A percentile compares a stretch with the other conserved stretches of the same genome.
These are phyloP conservation scores for Trichoderma oligosporum DNA, from an alignment of 2,329 filamentous ascomycete genomes.

Conservation along the genomic window DNA sequence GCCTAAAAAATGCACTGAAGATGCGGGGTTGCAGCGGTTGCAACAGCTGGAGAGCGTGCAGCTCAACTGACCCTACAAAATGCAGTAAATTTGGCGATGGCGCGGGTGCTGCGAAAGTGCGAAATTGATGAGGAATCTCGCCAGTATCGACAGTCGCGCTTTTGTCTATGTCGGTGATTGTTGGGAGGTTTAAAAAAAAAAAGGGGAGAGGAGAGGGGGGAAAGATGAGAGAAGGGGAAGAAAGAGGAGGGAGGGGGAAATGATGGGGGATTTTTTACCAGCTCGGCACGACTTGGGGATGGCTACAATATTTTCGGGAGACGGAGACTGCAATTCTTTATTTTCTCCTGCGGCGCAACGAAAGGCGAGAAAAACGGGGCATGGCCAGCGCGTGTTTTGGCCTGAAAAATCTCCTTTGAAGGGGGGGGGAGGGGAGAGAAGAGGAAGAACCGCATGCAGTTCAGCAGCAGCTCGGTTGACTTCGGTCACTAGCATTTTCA, in stretches of 20 bases:
- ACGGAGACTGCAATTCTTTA: conserved; percentile 15
- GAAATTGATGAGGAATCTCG: conserved; percentile 40
- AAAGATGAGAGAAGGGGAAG: conserved; percentile 26
- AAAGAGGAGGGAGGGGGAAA: conserved; percentile 26
- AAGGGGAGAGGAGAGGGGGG: conserved; percentile 25
- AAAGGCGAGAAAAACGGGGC: conserved; percentile 21
- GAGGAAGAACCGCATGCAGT: neutral
- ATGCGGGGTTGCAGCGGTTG: conserved; percentile 26
- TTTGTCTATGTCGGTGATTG: conserved; percentile 30
- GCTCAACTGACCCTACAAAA: conserved; percentile 33
- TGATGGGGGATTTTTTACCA: conserved; percentile 23
- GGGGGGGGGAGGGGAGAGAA: neutral
- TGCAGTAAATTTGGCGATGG: conserved; percentile 37
- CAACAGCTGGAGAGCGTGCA: conserved; percentile 28
- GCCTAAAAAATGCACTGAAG: conserved; percentile 24
- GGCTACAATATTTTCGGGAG: conserved; percentile 24
- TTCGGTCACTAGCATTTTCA: neutral
- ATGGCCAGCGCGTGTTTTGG: conserved; percentile 17
- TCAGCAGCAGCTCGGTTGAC: neutral
- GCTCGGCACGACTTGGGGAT: conserved; percentile 26
- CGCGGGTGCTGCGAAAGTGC: conserved; percentile 32
- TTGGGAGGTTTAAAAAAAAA: conserved; percentile 22
- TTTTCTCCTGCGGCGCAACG: conserved; percentile 14
- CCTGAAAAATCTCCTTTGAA: neutral
- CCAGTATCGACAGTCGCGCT: conserved; percentile 27